phyloP scores from a whole-genome alignment of 2,329 filamentous ascomycete species.

The Daldinia sp. region DNA sequence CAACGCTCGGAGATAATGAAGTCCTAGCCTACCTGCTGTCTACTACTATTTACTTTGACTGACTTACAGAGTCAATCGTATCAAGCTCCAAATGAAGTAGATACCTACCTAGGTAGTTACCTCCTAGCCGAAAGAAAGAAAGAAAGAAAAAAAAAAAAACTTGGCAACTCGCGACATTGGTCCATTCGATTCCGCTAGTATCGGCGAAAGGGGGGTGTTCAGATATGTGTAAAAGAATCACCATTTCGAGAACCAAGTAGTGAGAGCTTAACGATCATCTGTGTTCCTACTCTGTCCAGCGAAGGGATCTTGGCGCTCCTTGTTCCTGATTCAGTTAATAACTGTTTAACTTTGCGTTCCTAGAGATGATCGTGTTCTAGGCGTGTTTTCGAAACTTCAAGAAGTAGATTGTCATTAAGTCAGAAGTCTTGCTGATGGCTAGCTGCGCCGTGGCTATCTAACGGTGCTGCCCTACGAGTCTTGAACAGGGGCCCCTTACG shows the following conservation, averaged over 20 bases:
- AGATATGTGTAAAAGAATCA: slow-evolving; percentile 8
- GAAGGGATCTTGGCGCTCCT: slow-evolving; percentile 37
- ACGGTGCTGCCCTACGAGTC: slow-evolving; percentile 28
- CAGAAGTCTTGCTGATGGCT: slow-evolving; percentile 16
- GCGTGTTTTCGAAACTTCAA: neutral
- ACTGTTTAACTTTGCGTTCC: slow-evolving; percentile 23
- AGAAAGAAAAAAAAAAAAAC: neutral
- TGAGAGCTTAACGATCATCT: slow-evolving; percentile 15
- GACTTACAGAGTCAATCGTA: neutral
- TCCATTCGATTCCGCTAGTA: slow-evolving; percentile 6
- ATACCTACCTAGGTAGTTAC: neutral
- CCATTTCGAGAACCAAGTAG: slow-evolving; percentile 14
- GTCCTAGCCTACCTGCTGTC: neutral
- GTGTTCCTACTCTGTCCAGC: slow-evolving; percentile 13
- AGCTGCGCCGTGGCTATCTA: slow-evolving; percentile 14
- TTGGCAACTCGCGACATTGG: neutral
- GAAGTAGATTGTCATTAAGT: slow-evolving; percentile 13
- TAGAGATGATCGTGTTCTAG: slow-evolving; percentile 26
- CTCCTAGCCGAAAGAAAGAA: neutral
- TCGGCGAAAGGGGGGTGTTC: neutral
- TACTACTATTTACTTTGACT: neutral
- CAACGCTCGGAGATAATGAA: neutral
- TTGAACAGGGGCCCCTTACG: slow-evolving; percentile 19
- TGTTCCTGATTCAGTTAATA: slow-evolving; percentile 34
- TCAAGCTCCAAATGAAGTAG: neutral